These are phyloP conservation scores for Auriscalpium orientale DNA, from an alignment of 768 basidiomycete species.

Conservation along the genomic window DNA sequence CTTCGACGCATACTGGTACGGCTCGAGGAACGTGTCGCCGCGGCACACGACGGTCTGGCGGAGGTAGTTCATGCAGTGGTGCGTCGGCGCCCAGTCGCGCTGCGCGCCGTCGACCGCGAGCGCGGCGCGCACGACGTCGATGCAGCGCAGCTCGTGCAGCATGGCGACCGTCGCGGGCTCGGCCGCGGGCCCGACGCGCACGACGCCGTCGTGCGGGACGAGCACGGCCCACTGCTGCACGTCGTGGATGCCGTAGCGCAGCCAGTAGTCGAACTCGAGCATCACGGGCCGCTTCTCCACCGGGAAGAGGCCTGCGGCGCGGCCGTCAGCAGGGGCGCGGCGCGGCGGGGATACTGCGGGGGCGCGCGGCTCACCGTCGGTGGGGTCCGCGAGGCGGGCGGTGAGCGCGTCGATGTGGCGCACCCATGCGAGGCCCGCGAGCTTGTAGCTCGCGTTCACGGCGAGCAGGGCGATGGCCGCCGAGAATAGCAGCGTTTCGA, in stretches of 20 bases:
- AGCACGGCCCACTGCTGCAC: constrained; percentile 11
- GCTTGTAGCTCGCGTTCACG: neutral
- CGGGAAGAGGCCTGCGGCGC: neutral
- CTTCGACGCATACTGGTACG: constrained; percentile 16
- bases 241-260: constrained; percentile 9
- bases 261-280: constrained; percentile 9
- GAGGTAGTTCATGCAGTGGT: constrained; percentile 21
- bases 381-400: neutral
- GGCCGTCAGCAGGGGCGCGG: neutral
- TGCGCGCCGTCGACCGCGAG: constrained; percentile 5
- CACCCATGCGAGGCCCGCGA: neutral
- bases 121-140: constrained; percentile 16
- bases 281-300: constrained; percentile 5
- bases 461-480: neutral
- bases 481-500: neutral
- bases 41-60: constrained; percentile 18
- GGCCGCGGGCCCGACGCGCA: constrained; percentile 13
- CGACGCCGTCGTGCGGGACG: constrained; percentile 16
- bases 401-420: neutral
- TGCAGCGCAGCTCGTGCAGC: constrained; percentile 20
- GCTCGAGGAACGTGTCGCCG: constrained; percentile 19
- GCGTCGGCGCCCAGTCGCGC: constrained; percentile 10
- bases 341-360: neutral
- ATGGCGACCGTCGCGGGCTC: constrained; percentile 15
- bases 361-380: neutral